Conservation (phyloP, 768 basidiomycete genomes). For the Rhodocollybia butyracea region DNA sequence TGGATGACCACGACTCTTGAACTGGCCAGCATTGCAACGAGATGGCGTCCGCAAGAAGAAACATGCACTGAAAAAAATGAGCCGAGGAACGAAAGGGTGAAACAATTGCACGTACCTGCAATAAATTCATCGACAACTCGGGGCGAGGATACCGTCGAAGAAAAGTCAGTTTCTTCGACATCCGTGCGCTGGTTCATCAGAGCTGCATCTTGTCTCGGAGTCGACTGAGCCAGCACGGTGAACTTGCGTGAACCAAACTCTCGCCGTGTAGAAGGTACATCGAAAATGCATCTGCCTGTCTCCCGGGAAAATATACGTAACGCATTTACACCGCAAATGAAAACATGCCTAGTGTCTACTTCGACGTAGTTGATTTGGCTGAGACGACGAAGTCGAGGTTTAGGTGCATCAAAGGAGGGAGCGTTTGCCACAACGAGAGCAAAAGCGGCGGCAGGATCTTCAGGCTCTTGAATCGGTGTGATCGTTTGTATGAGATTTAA, state of each 20-base stretch:
- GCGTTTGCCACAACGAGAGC: neutral
- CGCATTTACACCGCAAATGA: conserved; percentile 49
- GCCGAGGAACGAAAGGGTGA: neutral
- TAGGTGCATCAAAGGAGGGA: neutral
- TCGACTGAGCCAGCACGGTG: conserved; percentile 26
- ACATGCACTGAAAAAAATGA: conserved; percentile 34
- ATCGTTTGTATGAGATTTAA: conserved; percentile 48
- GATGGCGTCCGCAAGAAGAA: conserved; percentile 46
- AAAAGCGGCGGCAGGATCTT: neutral
- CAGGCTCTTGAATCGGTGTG: conserved; percentile 28
- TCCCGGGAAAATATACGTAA: conserved; percentile 55
- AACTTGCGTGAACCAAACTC: conserved; percentile 26
- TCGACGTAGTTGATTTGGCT: conserved; percentile 63
- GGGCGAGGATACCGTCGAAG: neutral
- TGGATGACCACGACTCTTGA: conserved; percentile 40
- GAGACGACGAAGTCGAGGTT: conserved; percentile 15
- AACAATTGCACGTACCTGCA: conserved; percentile 33
- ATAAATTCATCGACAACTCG: conserved; percentile 39
- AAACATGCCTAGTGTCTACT: conserved; percentile 51
- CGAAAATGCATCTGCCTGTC: conserved; percentile 40
- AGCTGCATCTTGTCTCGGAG: neutral
- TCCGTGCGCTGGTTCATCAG: neutral
- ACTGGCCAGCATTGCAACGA: conserved; percentile 35
- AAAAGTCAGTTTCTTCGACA: neutral
- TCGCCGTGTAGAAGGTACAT: conserved; percentile 33